Evolutionary conservation across 345 rosid species (phyloP).

Genomic region (Erodium maritimum): DNA sequence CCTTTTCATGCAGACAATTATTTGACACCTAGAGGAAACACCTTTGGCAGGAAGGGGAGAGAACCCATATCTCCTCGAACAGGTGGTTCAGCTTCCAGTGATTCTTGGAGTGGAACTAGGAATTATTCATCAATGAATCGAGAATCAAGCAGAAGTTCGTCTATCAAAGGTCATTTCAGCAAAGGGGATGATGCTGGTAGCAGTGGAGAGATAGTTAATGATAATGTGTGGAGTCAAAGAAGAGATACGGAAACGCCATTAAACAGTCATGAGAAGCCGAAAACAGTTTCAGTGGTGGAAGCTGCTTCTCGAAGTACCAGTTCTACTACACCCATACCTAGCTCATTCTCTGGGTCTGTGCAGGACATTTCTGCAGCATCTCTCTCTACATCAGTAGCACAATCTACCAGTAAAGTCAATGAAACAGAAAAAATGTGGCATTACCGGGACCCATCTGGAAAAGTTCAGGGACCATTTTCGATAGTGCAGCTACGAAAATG

Average conservation of each 20-base stretch:
- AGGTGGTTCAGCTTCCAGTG: constrained; percentile 51
- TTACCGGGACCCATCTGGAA: constrained; percentile 91
- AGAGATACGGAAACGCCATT: constrained; percentile 41
- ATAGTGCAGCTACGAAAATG: constrained; percentile 91
- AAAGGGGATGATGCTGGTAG: constrained; percentile 51
- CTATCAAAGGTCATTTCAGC: constrained; percentile 41
- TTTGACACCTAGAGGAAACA: constrained; percentile 45
- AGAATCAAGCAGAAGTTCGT: constrained; percentile 53
- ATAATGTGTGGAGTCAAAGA: constrained; percentile 40
- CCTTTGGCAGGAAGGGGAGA: constrained; percentile 53
- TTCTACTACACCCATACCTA: constrained; percentile 23
- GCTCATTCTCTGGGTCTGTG: constrained; percentile 31
- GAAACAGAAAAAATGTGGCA: constrained; percentile 93
- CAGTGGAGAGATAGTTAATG: constrained; percentile 39
- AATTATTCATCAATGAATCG: constrained; percentile 40
- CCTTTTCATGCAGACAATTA: constrained; percentile 38
- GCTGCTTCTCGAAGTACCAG: constrained; percentile 23
- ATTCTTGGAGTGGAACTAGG: constrained; percentile 56
- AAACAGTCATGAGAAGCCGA: constrained; percentile 48
- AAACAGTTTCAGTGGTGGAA: constrained; percentile 32
- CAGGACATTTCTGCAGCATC: constrained; percentile 31
- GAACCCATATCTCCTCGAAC: constrained; percentile 70
- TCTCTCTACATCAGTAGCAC: constrained; percentile 23
- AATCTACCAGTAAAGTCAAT: constrained; percentile 33
- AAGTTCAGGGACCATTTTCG: constrained; percentile 93